Conservation (phyloP, 306 rosid genomes). For the Vigna angularis region DNA sequence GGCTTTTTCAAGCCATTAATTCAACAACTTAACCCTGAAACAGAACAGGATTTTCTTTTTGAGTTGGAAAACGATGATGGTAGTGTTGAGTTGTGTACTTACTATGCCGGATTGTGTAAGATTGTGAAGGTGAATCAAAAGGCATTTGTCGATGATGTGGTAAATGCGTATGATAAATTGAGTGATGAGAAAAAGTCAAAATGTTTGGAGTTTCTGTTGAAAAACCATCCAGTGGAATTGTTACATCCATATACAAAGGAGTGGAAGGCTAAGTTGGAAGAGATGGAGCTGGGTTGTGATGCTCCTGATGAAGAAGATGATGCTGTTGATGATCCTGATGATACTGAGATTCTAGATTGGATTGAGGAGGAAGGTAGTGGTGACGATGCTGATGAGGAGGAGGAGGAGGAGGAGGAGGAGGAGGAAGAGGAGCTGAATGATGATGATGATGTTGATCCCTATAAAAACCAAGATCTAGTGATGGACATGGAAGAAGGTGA, state of each 20-base stretch:
- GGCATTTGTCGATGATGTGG: conserved; percentile 95
- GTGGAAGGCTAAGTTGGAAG: conserved; percentile 97
- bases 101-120: conserved; percentile 89
- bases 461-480: conserved; percentile 46
- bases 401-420: neutral
- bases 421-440: conserved; percentile 19
- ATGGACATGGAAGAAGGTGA: conserved; percentile 58
- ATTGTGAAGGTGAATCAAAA: conserved; percentile 77
- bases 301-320: conserved; percentile 80
- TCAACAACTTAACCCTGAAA: conserved; percentile 79
- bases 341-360: conserved; percentile 80
- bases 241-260: conserved; percentile 93
- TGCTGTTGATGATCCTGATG: conserved; percentile 46
- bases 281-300: conserved; percentile 93
- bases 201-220: conserved; percentile 80
- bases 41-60: conserved; percentile 71
- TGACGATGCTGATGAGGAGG: conserved; percentile 21
- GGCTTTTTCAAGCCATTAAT: conserved; percentile 62
- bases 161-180: conserved; percentile 75
- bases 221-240: conserved; percentile 76
- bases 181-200: conserved; percentile 82
- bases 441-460: conserved; percentile 39
- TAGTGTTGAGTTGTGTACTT: conserved; percentile 70
- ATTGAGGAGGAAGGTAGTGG: conserved; percentile 62
- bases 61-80: conserved; percentile 77